Percentiles rank a stretch among this genome's conserved stretches.
phyloP scores from a whole-genome alignment of 2,329 filamentous ascomycete genomes.

The Pyrenophora seminiperda region DNA sequence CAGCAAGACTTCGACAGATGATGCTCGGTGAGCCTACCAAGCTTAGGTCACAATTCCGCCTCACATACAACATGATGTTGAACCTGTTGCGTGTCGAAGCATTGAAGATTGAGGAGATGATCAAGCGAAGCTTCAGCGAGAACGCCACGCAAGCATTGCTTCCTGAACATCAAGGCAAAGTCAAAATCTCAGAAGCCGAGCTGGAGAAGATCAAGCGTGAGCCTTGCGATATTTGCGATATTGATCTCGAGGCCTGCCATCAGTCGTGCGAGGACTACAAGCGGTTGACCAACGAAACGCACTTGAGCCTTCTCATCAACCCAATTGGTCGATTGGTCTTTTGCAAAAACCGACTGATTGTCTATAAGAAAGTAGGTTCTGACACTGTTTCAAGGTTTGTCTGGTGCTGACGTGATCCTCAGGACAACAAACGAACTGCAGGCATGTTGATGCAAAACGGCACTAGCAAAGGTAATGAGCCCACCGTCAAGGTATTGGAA shows the following conservation, averaged over 20 bases:
- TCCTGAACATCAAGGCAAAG: constrained; percentile 93
- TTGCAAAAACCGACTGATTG: constrained; percentile 72
- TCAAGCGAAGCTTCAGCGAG: constrained; percentile 98
- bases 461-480: constrained; percentile 66
- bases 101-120: constrained; percentile 99
- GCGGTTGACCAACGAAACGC: constrained; percentile 78
- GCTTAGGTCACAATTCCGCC: constrained; percentile 89
- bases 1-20: constrained; percentile 83
- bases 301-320: constrained; percentile 76
- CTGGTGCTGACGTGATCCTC: constrained; percentile 14
- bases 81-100: constrained; percentile 95
- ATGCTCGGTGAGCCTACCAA: constrained; percentile 96
- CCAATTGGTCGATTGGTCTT: constrained; percentile 83
- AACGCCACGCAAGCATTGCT: constrained; percentile 94
- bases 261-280: constrained; percentile 80
- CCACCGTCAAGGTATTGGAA: constrained; percentile 78
- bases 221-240: constrained; percentile 79
- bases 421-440: constrained; percentile 80
- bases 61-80: constrained; percentile 99
- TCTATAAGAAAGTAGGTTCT: constrained; percentile 68
- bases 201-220: constrained; percentile 88
- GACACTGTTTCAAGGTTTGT: constrained; percentile 17
- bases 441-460: constrained; percentile 82
- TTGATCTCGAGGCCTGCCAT: constrained; percentile 79
- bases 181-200: constrained; percentile 89